Evolutionary conservation across 169 alveolate species (phyloP).

Genomic region (Plasmodium relictum): DNA sequence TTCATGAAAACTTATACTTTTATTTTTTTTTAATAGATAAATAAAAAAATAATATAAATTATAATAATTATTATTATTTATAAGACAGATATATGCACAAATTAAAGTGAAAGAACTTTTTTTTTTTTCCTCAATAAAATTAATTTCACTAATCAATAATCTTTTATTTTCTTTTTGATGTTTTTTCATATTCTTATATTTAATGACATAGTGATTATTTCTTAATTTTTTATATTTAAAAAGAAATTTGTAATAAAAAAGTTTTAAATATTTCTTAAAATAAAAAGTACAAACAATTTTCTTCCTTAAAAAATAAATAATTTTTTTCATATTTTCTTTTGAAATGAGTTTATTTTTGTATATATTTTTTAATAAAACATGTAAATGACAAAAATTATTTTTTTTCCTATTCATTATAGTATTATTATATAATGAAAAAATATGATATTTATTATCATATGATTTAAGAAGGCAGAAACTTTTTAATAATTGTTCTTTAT

Average conservation of each 20-base stretch:
- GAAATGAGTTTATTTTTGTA: not conserved
- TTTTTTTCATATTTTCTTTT: not conserved
- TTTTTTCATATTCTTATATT: not conserved
- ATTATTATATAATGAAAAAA: not conserved
- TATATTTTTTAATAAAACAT: not conserved
- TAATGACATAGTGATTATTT: no score
- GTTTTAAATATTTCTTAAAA: constrained; percentile 6
- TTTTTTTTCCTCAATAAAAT: not conserved
- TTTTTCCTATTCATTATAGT: not conserved
- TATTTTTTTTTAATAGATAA: constrained; percentile 2
- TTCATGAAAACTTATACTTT: constrained; percentile 2
- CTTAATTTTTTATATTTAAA: not conserved
- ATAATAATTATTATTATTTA: constrained; percentile 47
- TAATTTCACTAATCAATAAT: not conserved
- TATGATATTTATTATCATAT: not conserved
- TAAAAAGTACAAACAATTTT: not conserved
- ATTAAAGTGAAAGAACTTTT: constrained; percentile 16
- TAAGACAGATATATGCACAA: constrained; percentile 41
- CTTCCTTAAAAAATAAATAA: not conserved
- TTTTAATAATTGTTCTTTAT: not conserved
- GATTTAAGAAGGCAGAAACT: constrained; percentile 3
- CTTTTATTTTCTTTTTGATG: not conserved
- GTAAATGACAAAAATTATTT: not conserved
- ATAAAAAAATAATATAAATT: constrained; percentile 34
- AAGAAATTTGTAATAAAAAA: constrained; percentile 15